These are phyloP conservation scores for Psilocybe cubensis DNA, from an alignment of 768 basidiomycete genomes.

Conservation along the genomic window DNA sequence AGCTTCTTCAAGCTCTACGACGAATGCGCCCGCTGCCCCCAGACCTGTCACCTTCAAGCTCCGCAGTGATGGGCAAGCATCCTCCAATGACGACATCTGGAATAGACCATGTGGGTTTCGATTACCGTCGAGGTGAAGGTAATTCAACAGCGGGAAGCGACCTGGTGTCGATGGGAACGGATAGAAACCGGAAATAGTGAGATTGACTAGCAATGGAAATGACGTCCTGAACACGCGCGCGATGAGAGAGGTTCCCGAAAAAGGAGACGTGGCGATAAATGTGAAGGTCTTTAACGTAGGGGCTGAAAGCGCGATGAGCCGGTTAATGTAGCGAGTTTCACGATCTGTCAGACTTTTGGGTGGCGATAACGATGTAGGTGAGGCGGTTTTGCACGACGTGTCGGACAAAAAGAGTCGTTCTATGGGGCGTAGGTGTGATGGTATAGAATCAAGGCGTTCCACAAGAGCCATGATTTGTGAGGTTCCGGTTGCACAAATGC, in stretches of 20 bases:
- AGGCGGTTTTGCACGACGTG: not conserved
- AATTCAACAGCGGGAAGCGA: conserved; percentile 35
- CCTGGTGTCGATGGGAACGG: conserved; percentile 43
- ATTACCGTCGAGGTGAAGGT: conserved; percentile 51
- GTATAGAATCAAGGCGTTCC: conserved; percentile 32
- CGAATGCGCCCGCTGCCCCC: conserved; percentile 43
- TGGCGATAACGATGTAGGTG: conserved; percentile 1
- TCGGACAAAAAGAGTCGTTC: conserved; percentile 50
- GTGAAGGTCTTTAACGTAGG: conserved; percentile 46
- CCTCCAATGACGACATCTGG: conserved; percentile 37
- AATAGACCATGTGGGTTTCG: conserved; percentile 53
- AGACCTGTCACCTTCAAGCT: conserved; percentile 47
- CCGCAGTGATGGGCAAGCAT: conserved; percentile 41
- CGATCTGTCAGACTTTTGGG: not conserved
- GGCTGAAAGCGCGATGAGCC: conserved; percentile 39
- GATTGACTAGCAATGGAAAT: conserved; percentile 43
- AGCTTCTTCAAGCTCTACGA: conserved; percentile 41
- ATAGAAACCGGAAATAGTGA: conserved; percentile 52
- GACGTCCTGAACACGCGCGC: conserved; percentile 44
- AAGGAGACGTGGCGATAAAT: conserved; percentile 34
- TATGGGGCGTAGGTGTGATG: conserved; percentile 40
- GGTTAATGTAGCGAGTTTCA: conserved; percentile 23
- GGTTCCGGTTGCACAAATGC: conserved; percentile 35
- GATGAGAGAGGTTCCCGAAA: conserved; percentile 40
- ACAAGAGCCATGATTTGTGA: conserved; percentile 30